Base-by-base conservation (phyloP, 1,284 basidiomycete species). In the Cryptococcus sp. region DNA sequence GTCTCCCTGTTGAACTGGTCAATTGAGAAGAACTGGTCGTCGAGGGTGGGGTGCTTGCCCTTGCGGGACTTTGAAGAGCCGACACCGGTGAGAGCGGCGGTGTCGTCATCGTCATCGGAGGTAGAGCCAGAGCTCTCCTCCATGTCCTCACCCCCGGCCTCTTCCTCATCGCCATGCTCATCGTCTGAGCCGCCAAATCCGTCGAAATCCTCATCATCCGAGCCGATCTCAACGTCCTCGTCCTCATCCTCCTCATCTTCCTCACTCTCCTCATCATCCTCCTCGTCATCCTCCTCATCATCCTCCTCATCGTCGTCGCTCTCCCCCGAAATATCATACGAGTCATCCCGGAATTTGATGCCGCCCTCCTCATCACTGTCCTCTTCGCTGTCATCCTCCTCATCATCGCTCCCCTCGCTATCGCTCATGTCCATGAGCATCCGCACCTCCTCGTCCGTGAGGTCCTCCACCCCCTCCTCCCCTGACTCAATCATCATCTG, bases 21-120 rank as follows among this genome's bases (percentile, higher is more conserved):
- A 54, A 98, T 84, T 55, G 89, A 85, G 78, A 98, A 98, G 80
- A 98, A 98, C 24, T 83, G 85, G 73, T 98, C 95, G 76, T 98
- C 88, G n/a, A 98, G 83, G 47, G 83, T 83, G 6, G 85, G 81
- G 62, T 85, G 81, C 18, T 65, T 28, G n/a, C 16, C 59, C 58
- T 67, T 60, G 65, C 53, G 55, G 11, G 57, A 51, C 42, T 69
- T 53, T 56, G 78, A 73, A 46, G 73, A 77, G 49, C 76, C 66
- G 57, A 76, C 63, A 39, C 56, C 59, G 39, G 58, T 70, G 50
- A 76, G 61, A 21, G 56, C 48, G 38, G 60, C 55, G n/a, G 52
- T 59, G n/a, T 62, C 58, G 8, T 64, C 61, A 3, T 70, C 70
- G 36, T 66, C 66, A 37, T 70, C 69, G 50, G 69, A 64, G n/a